phyloP scores from a whole-genome alignment of 1,139 yeast species.

The Scheffersomyces lignicola region DNA sequence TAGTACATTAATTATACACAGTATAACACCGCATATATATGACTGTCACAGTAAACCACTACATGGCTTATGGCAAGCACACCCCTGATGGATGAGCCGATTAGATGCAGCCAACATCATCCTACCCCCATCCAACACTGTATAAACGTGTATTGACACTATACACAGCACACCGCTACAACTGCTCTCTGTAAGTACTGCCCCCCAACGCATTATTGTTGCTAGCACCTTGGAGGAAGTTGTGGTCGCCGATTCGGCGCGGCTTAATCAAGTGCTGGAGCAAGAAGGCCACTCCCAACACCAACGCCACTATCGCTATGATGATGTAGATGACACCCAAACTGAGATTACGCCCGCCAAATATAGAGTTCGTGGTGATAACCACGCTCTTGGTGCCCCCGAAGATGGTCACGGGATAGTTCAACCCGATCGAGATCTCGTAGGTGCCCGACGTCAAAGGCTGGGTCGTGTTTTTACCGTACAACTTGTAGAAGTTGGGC shows the following conservation, averaged over 20 bases:
- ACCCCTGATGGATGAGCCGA: too few species aligned
- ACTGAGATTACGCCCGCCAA: slow-evolving; percentile 71
- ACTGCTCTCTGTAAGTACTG: slow-evolving; percentile 26
- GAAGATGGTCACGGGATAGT: slow-evolving; percentile 67
- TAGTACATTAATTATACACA: too few species aligned
- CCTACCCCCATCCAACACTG: too few species aligned
- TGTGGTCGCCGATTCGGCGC: slow-evolving; percentile 46
- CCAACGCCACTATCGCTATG: slow-evolving; percentile 56
- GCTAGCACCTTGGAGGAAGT: slow-evolving; percentile 32
- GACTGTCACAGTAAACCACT: too few species aligned
- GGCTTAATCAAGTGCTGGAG: slow-evolving; percentile 50
- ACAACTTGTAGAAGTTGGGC: slow-evolving; percentile 66
- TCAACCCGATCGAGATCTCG: slow-evolving; percentile 56
- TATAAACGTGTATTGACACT: background rate
- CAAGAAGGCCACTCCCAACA: slow-evolving; percentile 47
- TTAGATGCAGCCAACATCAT: too few species aligned
- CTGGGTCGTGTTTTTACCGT: slow-evolving; percentile 55
- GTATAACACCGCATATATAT: too few species aligned
- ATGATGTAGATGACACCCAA: slow-evolving; percentile 67
- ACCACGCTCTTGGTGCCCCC: slow-evolving; percentile 73
- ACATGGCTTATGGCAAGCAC: too few species aligned
- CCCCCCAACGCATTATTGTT: slow-evolving; percentile 12
- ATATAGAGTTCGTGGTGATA: slow-evolving; percentile 62
- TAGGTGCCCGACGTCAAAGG: slow-evolving; percentile 59
- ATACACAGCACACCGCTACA: slow-evolving; percentile 12